These are phyloP conservation scores for Fusarium liriodendri DNA, from an alignment of 2,329 filamentous ascomycete genomes.

Conservation along the genomic window DNA sequence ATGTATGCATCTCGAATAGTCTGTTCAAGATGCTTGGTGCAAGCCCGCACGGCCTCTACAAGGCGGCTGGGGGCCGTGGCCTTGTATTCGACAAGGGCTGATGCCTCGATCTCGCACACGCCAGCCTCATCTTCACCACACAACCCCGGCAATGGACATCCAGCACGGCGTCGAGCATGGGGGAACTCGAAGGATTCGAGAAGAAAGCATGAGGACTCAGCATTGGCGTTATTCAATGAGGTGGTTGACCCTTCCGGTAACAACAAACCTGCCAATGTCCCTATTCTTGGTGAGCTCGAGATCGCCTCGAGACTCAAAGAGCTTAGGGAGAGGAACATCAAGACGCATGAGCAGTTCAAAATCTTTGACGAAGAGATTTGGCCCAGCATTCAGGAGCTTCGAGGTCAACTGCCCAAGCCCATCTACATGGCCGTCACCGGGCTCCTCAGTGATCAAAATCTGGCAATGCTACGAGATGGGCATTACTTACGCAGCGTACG, in stretches of 20 bases:
- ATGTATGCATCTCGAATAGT: slow-evolving; percentile 51
- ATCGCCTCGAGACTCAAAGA: slow-evolving; percentile 46
- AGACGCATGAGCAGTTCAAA: slow-evolving; percentile 33
- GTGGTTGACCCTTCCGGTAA: slow-evolving; percentile 43
- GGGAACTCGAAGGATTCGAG: slow-evolving; percentile 10
- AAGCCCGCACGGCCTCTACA: slow-evolving; percentile 35
- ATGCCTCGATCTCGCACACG: slow-evolving; percentile 16
- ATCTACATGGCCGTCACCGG: slow-evolving; percentile 38
- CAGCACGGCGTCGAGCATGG: not conserved
- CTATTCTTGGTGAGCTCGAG: slow-evolving; percentile 43
- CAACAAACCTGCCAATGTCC: not conserved
- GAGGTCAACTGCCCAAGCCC: slow-evolving; percentile 44
- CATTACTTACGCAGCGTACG: slow-evolving; percentile 31
- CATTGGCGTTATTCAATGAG: slow-evolving; percentile 51
- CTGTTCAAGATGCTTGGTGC: slow-evolving; percentile 51
- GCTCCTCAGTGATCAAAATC: slow-evolving; percentile 37
- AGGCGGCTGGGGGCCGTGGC: slow-evolving; percentile 34
- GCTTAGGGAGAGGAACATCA: slow-evolving; percentile 29
- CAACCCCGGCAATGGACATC: slow-evolving; percentile 11
- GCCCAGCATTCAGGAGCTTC: slow-evolving; percentile 44
- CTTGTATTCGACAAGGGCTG: slow-evolving; percentile 40
- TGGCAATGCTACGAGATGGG: slow-evolving; percentile 31
- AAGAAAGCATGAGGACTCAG: slow-evolving; percentile 33
- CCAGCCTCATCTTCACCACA: slow-evolving; percentile 9
- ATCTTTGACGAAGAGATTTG: slow-evolving; percentile 45